Evolutionary conservation across 176 grass and related monocot genomes (phyloP), one percentile per base, ranked within the genome.

Genomic region (Saccharum spontaneum): DNA sequence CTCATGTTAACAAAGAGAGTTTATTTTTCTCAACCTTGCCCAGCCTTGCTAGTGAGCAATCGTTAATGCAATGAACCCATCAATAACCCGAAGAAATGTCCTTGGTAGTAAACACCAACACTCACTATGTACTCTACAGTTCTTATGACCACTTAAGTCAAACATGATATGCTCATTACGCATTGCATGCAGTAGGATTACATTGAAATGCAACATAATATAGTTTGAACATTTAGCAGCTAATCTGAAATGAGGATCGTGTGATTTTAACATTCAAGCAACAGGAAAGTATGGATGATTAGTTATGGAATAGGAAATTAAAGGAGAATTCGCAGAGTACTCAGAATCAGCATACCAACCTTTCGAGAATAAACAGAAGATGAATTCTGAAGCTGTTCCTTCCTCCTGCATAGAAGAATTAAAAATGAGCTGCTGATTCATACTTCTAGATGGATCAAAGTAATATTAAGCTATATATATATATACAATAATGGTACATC

Each of bases 341-440:
- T 82, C 39, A 69, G 13, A 33, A 33, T 63, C 45, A 88, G 55
- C 81, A 67, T 59, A 78, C 76, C 13, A 63, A 92, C 91, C 94
- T 92, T 90, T 61, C 39, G 54, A 76, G 67, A 65, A 65, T 66
- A 54, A 57, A 24, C 14, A 22, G 82, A 43, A 59, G 69, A 82
- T 31, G 40, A 84, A 84, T 43, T 46, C 26, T 24, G 44, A 68
- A 40, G 75, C 36, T 90, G 50, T 74, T 38, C 71, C 73, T 88
- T 91, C 74, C 52, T 84, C 79, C 94, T 94, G 81, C 83, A 81
- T 34, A 61, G 1, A 90, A 83, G 38, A 75, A 41, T 79, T 79
- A 30, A 23, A 75, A 75, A 90, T 41, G 38, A 73, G 48, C 39
- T 38, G 28, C 43, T 16, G 5, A 54, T 66, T 41, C 11, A 3